Evolutionary conservation across 768 basidiomycete species (phyloP).

Genomic region (Pleurotus tuoliensis): DNA sequence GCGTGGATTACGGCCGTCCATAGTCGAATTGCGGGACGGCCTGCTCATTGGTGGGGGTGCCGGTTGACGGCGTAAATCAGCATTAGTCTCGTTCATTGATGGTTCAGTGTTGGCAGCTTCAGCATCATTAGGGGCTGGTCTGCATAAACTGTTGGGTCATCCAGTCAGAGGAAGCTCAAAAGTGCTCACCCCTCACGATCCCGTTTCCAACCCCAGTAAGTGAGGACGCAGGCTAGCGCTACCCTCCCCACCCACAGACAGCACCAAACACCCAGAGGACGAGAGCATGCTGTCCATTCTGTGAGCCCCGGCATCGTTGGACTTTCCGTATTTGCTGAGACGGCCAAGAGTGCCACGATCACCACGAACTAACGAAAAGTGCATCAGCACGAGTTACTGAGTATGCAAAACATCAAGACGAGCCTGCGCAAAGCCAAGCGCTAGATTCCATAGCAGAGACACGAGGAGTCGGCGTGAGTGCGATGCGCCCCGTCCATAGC

Average conservation of each 20-base stretch:
- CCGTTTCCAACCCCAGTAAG: conserved; percentile 47
- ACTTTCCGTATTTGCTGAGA: conserved; percentile 39
- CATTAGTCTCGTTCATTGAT: conserved; percentile 5
- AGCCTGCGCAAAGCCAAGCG: conserved; percentile 48
- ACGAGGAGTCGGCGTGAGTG: conserved; percentile 44
- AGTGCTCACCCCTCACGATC: conserved; percentile 21
- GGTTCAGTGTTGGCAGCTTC: conserved; percentile 6
- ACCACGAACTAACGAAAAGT: conserved; percentile 36
- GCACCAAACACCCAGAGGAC: conserved; percentile 56
- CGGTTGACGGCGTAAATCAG: not conserved
- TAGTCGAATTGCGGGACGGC: not conserved
- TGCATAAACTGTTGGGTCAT: conserved; percentile 1
- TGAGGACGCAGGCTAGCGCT: conserved; percentile 36
- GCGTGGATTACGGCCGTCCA: not conserved
- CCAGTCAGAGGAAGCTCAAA: conserved; percentile 16
- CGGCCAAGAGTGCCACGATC: conserved; percentile 43
- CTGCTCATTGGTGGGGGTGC: not conserved
- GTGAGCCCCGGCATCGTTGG: conserved; percentile 29
- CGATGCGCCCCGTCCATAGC: conserved; percentile 48
- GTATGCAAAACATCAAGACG: conserved; percentile 12
- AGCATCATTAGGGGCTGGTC: not conserved
- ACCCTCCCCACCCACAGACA: conserved; percentile 50
- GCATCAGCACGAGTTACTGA: not conserved
- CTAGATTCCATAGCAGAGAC: conserved; percentile 40
- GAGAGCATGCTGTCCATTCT: conserved; percentile 51